Conservation (phyloP, 2,329 filamentous ascomycete species). For the Emmonsiellopsis sp. region DNA sequence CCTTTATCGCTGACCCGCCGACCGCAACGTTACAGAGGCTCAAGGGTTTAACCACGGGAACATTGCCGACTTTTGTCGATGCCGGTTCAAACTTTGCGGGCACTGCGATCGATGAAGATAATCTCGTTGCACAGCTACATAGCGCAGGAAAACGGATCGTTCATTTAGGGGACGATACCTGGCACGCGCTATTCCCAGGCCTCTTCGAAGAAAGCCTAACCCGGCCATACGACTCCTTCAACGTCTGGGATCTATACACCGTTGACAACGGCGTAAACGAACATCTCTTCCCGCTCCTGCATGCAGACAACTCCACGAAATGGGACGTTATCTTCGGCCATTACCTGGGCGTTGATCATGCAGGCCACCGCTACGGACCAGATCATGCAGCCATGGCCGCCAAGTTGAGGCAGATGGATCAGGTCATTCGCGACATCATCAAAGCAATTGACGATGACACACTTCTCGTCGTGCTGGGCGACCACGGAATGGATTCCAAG, state of each 20-base stretch:
- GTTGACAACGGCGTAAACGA: conserved; percentile 92
- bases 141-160: conserved; percentile 67
- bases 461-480: conserved; percentile 91
- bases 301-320: conserved; percentile 52
- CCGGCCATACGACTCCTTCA: conserved; percentile 88
- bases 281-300: conserved; percentile 70
- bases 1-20: conserved; percentile 94
- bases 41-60: conserved; percentile 91
- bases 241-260: conserved; percentile 95
- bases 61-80: conserved; percentile 88
- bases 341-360: conserved; percentile 91
- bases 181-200: conserved; percentile 86
- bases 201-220: conserved; percentile 86
- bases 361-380: conserved; percentile 90
- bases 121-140: conserved; percentile 56
- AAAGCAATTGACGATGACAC: conserved; percentile 72
- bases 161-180: conserved; percentile 96
- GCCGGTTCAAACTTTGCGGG: conserved; percentile 92
- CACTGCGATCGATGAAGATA: conserved; percentile 91
- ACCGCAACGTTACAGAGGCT: conserved; percentile 86
- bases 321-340: conserved; percentile 97
- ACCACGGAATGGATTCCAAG: conserved; percentile 96
- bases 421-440: conserved; percentile 63
- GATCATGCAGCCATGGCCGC: conserved; percentile 84
- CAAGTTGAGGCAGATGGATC: conserved; percentile 88